A percentile compares a stretch with the other conserved stretches of the same genome.
phyloP scores from a whole-genome alignment of 495 filamentous ascomycete genomes.

The Pyrenopolyporus hunteri region DNA sequence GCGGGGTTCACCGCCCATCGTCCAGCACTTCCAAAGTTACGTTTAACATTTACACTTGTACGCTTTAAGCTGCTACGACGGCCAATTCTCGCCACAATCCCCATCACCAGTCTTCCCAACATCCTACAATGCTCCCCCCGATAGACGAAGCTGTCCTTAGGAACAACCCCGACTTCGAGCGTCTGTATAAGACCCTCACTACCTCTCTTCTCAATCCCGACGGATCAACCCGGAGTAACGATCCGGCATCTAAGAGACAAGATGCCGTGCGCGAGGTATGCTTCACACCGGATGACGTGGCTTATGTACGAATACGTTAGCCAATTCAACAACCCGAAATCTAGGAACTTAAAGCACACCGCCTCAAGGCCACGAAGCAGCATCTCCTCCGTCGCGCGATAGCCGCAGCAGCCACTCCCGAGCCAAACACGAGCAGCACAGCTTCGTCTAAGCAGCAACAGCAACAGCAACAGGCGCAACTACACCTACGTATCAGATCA shows the following conservation, averaged over 20 bases:
- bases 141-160: slow-evolving; percentile 66
- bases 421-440: neutral
- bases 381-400: slow-evolving; percentile 51
- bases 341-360: slow-evolving; percentile 50
- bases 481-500: slow-evolving; percentile 37
- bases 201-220: slow-evolving; percentile 63
- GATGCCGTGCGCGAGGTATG: slow-evolving; percentile 59
- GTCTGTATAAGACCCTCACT: slow-evolving; percentile 65
- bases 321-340: neutral
- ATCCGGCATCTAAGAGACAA: slow-evolving; percentile 59
- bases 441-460: slow-evolving; percentile 41
- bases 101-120: too few relatives aligned
- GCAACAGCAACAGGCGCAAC: slow-evolving; percentile 38
- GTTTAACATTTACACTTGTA: too few relatives aligned
- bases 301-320: neutral
- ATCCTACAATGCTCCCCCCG: slow-evolving; percentile 66
- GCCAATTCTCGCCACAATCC: too few relatives aligned
- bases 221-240: slow-evolving; percentile 62
- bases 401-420: slow-evolving; percentile 31
- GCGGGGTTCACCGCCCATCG: slow-evolving; percentile 21
- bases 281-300: neutral
- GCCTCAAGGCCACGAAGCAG: slow-evolving; percentile 48
- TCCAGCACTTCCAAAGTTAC: too few relatives aligned
- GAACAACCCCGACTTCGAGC: slow-evolving; percentile 68
- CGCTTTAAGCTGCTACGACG: too few relatives aligned